Conservation (phyloP, 2,329 filamentous ascomycete genomes). For the Corniculantispora saksenae region DNA sequence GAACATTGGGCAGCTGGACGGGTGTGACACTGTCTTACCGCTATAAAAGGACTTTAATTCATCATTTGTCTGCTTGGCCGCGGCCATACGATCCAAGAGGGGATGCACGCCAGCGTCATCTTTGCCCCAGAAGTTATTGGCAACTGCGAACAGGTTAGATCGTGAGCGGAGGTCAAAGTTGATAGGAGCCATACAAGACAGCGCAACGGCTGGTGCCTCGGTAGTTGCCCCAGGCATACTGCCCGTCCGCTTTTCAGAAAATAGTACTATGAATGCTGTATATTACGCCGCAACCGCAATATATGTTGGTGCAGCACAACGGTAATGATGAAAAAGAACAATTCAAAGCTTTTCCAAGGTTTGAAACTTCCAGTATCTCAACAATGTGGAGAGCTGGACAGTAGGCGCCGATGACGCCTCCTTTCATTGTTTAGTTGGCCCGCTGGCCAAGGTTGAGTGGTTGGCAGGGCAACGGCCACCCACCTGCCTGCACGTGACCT, state of each 20-base stretch:
- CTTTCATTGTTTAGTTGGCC: constrained; percentile 18
- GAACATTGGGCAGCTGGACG: too few species aligned
- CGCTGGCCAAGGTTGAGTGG: neutral
- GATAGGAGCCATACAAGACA: constrained; percentile 57
- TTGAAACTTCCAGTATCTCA: neutral
- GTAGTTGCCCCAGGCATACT: constrained; percentile 61
- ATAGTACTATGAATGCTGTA: neutral
- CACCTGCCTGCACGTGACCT: constrained; percentile 8
- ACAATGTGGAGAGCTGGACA: constrained; percentile 6
- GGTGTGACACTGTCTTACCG: constrained; percentile 49
- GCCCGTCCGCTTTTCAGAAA: constrained; percentile 6
- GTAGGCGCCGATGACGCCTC: constrained; percentile 12
- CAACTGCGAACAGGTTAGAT: constrained; percentile 59
- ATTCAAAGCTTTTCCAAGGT: neutral
- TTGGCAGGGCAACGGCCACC: constrained; percentile 16
- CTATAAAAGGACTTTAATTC: constrained; percentile 91
- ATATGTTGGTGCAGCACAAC: constrained; percentile 1
- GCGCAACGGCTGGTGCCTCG: constrained; percentile 64
- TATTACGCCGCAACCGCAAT: neutral
- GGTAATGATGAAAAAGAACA: neutral
- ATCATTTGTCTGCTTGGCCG: constrained; percentile 91
- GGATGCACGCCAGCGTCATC: constrained; percentile 94
- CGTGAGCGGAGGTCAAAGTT: too few species aligned
- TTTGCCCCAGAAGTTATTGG: constrained; percentile 99
- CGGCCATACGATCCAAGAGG: constrained; percentile 90